Base-by-base conservation (phyloP, 805 yeast species). In the Barnettozyma sp. region DNA sequence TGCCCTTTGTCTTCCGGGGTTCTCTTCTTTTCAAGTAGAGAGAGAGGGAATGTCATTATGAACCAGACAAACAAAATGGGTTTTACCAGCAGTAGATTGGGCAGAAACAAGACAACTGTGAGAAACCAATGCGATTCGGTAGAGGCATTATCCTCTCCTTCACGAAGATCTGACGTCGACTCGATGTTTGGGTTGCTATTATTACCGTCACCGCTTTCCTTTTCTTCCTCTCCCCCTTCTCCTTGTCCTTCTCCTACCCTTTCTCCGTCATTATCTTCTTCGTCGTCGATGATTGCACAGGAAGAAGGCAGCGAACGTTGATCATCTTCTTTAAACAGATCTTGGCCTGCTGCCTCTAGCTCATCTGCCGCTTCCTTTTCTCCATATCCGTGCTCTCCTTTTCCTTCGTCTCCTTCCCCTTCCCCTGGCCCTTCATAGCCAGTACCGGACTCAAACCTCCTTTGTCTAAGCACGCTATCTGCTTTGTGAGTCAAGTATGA, bases 11-110 rank as follows among this genome's bases (percentile, higher is more conserved):
- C 26, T 0, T 6, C 10, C 25, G 36, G 31, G 11, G 30, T 18
- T 12, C 17, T 29, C 14, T 33, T 32, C 4, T n/a, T 46, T 29
- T 60, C 65, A 20, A 74, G 49, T 13, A 72, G 48, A 38, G 66
- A 61, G 41, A 78, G 56, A 1, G 88, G 88, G 48, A 68, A 73
- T 2, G 78, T 66, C 6, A 73, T 38, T n/a, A 78, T 41, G 34
- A 60, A 64, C 71, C 82, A 67, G 2, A 69, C 28, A 32, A 68
- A 61, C 5, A 59, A 41, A 12, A 74, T 38, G 3, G 88, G 87
- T 38, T 66, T 68, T n/a, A 71, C 42, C 5, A 79, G 43, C 6
- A 78, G 34, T 26, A 66, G 45, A 41, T 71, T 67, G 7, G 82
- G 79, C 1, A 74, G 33, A 41, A 70, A 75, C 22, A 70, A 46